These are phyloP conservation scores for Zygnema cylindricum DNA, from an alignment of 139 green algal genomes.

Conservation along the genomic window DNA sequence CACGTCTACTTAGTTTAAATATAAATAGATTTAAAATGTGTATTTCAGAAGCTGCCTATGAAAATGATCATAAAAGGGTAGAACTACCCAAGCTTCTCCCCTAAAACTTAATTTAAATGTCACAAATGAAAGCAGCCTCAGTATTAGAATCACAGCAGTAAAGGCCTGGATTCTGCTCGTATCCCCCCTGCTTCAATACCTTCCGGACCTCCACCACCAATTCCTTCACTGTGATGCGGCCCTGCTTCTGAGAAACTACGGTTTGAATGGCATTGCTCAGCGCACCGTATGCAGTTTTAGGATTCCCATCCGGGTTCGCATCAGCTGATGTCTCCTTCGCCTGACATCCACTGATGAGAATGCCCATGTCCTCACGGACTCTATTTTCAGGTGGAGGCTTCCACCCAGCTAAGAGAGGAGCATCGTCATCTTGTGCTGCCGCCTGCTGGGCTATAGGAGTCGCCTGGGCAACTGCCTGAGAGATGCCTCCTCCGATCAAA, in stretches of 20 bases:
- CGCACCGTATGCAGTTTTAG: not conserved
- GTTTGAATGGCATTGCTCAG: slow-evolving; percentile 12
- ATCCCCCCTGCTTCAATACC: slow-evolving; percentile 1
- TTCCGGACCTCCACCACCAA: not conserved
- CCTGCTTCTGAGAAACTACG: not conserved
- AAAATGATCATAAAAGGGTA: no score
- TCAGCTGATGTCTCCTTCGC: slow-evolving; percentile 19
- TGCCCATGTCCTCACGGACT: slow-evolving; percentile 13
- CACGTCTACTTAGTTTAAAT: no score
- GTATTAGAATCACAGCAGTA: slow-evolving; percentile 13
- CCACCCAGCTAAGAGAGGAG: no score
- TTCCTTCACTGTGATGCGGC: not conserved
- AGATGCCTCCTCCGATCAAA: no score
- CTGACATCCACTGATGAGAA: slow-evolving; percentile 21
- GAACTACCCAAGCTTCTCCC: no score
- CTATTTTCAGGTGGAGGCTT: not conserved
- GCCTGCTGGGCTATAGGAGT: not conserved
- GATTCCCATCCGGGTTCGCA: not conserved
- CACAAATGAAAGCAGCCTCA: slow-evolving; percentile 1
- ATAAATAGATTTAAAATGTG: no score
- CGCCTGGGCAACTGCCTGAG: no score
- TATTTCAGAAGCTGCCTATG: no score
- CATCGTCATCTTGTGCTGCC: no score
- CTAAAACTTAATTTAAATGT: no score
- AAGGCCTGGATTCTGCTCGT: slow-evolving; percentile 9